Evolutionary conservation across 805 yeast genomes (phyloP).

Genomic region (Torulaspora franciscae): DNA sequence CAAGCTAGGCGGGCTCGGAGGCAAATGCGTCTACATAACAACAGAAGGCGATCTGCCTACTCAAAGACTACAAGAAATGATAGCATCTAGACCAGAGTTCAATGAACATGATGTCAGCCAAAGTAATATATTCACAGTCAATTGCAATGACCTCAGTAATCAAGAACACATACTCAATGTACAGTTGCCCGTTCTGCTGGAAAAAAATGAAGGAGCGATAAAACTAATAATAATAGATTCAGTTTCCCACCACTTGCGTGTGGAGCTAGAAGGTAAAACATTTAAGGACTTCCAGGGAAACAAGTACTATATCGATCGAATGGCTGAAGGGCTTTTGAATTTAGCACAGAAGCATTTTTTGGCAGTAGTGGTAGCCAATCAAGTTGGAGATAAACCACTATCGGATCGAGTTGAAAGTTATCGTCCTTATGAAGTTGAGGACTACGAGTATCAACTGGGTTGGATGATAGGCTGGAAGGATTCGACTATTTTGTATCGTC

Average conservation of each 20-base stretch:
- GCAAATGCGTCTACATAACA: constrained; percentile 61
- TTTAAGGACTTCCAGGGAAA: constrained; percentile 39
- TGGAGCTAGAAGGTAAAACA: constrained; percentile 45
- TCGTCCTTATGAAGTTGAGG: constrained; percentile 25
- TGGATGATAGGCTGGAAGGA: constrained; percentile 74
- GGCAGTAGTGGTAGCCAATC: constrained; percentile 72
- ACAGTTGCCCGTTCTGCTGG: constrained; percentile 59
- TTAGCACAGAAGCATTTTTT: constrained; percentile 46
- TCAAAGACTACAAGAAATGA: constrained; percentile 50
- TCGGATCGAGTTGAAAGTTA: constrained; percentile 14
- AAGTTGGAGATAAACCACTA: constrained; percentile 58
- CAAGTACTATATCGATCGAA: constrained; percentile 39
- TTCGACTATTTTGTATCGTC: constrained; percentile 35
- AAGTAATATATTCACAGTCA: constrained; percentile 45
- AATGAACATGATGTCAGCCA: constrained; percentile 38
- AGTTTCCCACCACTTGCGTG: constrained; percentile 73
- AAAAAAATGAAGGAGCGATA: constrained; percentile 36
- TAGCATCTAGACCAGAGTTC: constrained; percentile 32
- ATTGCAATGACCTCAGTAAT: constrained; percentile 62
- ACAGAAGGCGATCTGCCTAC: constrained; percentile 77
- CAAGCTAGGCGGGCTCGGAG: constrained; percentile 45
- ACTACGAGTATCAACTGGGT: constrained; percentile 61
- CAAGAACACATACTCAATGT: constrained; percentile 69
- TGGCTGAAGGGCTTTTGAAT: constrained; percentile 45
- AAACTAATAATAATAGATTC: constrained; percentile 73